Conservation (phyloP, 108 stramenopile species). For the Skeletonema marinoi region DNA sequence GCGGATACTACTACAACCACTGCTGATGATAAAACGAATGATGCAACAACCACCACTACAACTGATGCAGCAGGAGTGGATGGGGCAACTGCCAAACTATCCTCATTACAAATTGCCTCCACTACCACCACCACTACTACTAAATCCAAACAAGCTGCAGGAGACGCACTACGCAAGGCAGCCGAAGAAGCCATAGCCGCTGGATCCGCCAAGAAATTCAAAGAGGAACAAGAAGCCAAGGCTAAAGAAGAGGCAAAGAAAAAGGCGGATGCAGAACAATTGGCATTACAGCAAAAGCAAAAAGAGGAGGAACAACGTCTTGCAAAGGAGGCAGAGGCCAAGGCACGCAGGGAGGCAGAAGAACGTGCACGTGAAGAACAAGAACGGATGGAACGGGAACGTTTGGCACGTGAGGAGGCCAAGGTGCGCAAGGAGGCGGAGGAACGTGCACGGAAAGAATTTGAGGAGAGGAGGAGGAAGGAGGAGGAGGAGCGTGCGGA, state of each 20-base stretch:
- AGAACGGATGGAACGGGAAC: conserved; percentile 21
- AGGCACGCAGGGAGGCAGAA: conserved; percentile 31
- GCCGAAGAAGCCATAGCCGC: conserved; percentile 66
- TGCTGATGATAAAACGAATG: background rate
- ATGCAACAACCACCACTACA: background rate
- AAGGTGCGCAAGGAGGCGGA: conserved; percentile 30
- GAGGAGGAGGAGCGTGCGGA: conserved; percentile 38
- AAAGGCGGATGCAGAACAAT: conserved; percentile 32
- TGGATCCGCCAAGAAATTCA: conserved; percentile 38
- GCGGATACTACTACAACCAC: background rate
- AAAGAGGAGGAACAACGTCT: conserved; percentile 20
- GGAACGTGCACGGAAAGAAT: conserved; percentile 34
- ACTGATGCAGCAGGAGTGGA: conserved; percentile 13
- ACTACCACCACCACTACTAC: background rate
- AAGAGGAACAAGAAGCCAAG: conserved; percentile 38
- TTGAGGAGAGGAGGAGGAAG: conserved; percentile 26
- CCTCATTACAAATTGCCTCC: conserved; percentile 19
- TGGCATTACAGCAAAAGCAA: conserved; percentile 20
- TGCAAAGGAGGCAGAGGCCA: conserved; percentile 13
- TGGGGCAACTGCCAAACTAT: conserved; percentile 21
- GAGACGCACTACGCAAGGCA: conserved; percentile 67
- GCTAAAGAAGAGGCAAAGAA: conserved; percentile 11
- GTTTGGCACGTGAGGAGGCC: conserved; percentile 27
- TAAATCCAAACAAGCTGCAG: conserved; percentile 46
- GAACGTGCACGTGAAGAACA: background rate